A percentile compares a stretch with the other conserved stretches of the same genome.
Conservation (phyloP, 2,329 filamentous ascomycete species). For the Ilyonectria robusta region DNA sequence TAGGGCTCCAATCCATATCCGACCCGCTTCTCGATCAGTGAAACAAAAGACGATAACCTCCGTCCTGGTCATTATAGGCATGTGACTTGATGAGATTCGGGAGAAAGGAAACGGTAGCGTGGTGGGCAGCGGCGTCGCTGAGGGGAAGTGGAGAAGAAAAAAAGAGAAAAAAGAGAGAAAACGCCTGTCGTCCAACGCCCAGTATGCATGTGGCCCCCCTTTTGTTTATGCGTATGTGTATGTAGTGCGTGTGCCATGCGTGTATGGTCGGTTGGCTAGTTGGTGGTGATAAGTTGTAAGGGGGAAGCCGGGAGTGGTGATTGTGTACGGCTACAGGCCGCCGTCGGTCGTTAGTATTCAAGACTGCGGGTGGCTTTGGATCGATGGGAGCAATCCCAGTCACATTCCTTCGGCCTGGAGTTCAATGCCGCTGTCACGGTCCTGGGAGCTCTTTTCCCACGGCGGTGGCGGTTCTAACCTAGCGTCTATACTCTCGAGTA, state of each 20-base stretch:
- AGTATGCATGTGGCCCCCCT: slow-evolving; percentile 41
- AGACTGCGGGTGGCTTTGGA: background rate
- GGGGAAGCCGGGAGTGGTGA: slow-evolving; percentile 31
- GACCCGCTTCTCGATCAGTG: slow-evolving; percentile 4
- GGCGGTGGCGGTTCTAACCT: slow-evolving; percentile 46
- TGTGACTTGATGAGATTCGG: slow-evolving; percentile 2
- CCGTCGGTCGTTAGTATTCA: slow-evolving; percentile 9
- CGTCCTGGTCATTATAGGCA: slow-evolving; percentile 14
- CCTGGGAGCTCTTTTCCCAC: slow-evolving; percentile 59
- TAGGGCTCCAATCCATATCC: slow-evolving; percentile 14
- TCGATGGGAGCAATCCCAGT: slow-evolving; percentile 12
- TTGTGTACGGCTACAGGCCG: slow-evolving; percentile 32
- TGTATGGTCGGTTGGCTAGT: slow-evolving; percentile 17
- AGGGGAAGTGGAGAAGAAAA: slow-evolving; percentile 25
- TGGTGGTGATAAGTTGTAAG: slow-evolving; percentile 32
- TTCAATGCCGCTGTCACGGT: slow-evolving; percentile 68
- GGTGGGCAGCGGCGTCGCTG: slow-evolving; percentile 30
- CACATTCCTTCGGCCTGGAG: slow-evolving; percentile 58
- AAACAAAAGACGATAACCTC: slow-evolving; percentile 2
- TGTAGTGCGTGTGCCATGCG: slow-evolving; percentile 32
- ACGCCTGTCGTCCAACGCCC: slow-evolving; percentile 46
- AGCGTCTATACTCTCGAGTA: slow-evolving; percentile 33
- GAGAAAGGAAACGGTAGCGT: slow-evolving; percentile 15
- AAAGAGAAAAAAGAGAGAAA: slow-evolving; percentile 29
- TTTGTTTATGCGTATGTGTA: slow-evolving; percentile 35